phyloP scores from a whole-genome alignment of 164 flowering plant species.

The Taxillus chinensis region DNA sequence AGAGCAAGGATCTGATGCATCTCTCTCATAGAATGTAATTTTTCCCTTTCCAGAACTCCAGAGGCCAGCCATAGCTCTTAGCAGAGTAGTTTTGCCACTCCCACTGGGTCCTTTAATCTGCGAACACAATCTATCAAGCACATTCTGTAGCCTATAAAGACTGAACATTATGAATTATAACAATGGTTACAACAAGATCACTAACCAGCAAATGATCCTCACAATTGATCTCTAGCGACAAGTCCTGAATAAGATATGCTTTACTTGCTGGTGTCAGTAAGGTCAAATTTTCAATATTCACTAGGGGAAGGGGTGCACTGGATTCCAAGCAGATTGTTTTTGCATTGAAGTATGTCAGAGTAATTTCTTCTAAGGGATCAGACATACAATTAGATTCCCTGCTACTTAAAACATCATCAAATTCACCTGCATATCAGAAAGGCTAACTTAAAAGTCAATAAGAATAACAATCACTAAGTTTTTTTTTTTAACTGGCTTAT shows the following conservation, averaged over 20 bases:
- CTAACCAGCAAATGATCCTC: conserved; percentile 79
- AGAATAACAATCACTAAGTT: neutral
- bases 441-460: neutral
- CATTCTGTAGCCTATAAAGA: neutral
- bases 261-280: conserved; percentile 64
- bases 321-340: conserved; percentile 21
- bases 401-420: conserved; percentile 73
- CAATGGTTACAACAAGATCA: neutral
- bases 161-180: neutral
- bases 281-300: conserved; percentile 62
- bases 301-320: conserved; percentile 38
- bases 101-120: conserved; percentile 96
- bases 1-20: conserved; percentile 18
- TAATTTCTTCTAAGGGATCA: conserved; percentile 41
- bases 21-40: conserved; percentile 48
- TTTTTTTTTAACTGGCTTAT: too few species aligned
- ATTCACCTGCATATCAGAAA: conserved; percentile 60
- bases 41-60: conserved; percentile 83
- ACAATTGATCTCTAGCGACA: conserved; percentile 43
- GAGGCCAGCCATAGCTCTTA: conserved; percentile 94
- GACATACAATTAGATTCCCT: conserved; percentile 19
- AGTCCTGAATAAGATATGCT: conserved; percentile 53
- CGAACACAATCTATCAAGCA: conserved; percentile 3
- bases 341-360: conserved; percentile 22
- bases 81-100: conserved; percentile 87